Conservation (phyloP, 2,329 filamentous ascomycete species). For the Furcasterigmium furcatum region DNA sequence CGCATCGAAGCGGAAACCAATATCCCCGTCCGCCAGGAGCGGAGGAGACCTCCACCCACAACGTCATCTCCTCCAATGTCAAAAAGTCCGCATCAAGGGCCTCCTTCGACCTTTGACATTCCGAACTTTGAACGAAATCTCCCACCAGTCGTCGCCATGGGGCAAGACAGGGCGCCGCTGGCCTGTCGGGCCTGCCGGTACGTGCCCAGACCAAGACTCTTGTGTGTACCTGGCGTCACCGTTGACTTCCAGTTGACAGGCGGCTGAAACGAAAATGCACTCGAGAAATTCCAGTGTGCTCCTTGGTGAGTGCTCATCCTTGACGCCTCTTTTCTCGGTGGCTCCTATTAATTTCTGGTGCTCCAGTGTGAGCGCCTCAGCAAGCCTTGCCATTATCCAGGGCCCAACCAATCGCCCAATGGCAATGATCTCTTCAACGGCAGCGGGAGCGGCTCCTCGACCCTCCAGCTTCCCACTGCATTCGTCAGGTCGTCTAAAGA, state of each 20-base stretch:
- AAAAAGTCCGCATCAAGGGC: neutral
- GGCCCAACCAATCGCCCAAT: neutral
- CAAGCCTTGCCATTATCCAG: constrained; percentile 5
- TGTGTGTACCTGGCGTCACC: neutral
- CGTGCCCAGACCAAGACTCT: neutral
- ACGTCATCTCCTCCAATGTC: neutral
- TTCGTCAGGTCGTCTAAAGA: neutral
- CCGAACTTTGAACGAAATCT: neutral
- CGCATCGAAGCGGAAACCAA: neutral
- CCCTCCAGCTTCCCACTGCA: neutral
- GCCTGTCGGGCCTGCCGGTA: neutral
- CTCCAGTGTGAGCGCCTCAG: constrained; percentile 3
- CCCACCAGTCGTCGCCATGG: neutral
- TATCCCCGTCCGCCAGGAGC: neutral
- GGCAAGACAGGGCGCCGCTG: neutral
- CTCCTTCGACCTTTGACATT: neutral
- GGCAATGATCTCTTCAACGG: neutral
- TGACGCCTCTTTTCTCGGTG: neutral
- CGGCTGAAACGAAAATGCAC: constrained; percentile 15
- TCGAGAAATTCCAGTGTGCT: constrained; percentile 12
- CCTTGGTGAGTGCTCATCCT: constrained; percentile 8
- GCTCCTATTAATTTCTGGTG: neutral
- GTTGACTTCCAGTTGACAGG: constrained; percentile 3
- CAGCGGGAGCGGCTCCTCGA: neutral
- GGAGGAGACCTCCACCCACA: neutral